phyloP scores from a whole-genome alignment of 495 filamentous ascomycete species.

The Neurospora sp. region DNA sequence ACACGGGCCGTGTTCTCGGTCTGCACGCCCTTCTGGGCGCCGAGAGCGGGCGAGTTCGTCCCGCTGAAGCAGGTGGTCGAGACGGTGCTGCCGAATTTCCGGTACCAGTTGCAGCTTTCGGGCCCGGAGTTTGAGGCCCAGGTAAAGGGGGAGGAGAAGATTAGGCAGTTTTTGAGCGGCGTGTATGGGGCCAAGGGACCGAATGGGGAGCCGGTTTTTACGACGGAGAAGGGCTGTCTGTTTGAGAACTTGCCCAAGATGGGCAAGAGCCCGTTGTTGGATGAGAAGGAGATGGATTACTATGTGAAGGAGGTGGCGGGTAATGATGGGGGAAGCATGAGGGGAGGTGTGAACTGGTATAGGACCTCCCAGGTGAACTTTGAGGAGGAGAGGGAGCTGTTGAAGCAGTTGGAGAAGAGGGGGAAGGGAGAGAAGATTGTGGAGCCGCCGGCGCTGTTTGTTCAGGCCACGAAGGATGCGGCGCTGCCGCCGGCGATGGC shows the following conservation, averaged over 20 bases:
- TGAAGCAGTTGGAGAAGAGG: slow-evolving; percentile 14
- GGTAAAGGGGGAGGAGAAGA: slow-evolving; percentile 42
- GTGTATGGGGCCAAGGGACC: slow-evolving; percentile 56
- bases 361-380: slow-evolving; percentile 59
- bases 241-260: slow-evolving; percentile 38
- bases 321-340: slow-evolving; percentile 46
- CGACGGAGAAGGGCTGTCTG: slow-evolving; percentile 43
- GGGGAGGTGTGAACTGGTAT: slow-evolving; percentile 83
- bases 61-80: slow-evolving; percentile 45
- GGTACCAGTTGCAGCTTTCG: slow-evolving; percentile 72
- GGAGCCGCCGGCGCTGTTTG: slow-evolving; percentile 57
- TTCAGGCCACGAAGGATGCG: slow-evolving; percentile 58
- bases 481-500: slow-evolving; percentile 59
- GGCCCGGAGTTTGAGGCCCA: slow-evolving; percentile 53
- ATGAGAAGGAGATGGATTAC: slow-evolving; percentile 61
- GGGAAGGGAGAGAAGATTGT: slow-evolving; percentile 33
- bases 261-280: slow-evolving; percentile 44
- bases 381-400: slow-evolving; percentile 55
- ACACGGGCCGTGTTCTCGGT: slow-evolving; percentile 65
- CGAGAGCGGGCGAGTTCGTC: slow-evolving; percentile 32
- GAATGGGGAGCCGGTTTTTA: slow-evolving; percentile 45
- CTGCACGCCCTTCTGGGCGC: slow-evolving; percentile 62
- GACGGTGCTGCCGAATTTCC: slow-evolving; percentile 55
- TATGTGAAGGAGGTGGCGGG: slow-evolving; percentile 61
- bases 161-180: slow-evolving; percentile 57